Conservation (phyloP, 2,329 filamentous ascomycete genomes). For the Beauveria pseudobassiana region DNA sequence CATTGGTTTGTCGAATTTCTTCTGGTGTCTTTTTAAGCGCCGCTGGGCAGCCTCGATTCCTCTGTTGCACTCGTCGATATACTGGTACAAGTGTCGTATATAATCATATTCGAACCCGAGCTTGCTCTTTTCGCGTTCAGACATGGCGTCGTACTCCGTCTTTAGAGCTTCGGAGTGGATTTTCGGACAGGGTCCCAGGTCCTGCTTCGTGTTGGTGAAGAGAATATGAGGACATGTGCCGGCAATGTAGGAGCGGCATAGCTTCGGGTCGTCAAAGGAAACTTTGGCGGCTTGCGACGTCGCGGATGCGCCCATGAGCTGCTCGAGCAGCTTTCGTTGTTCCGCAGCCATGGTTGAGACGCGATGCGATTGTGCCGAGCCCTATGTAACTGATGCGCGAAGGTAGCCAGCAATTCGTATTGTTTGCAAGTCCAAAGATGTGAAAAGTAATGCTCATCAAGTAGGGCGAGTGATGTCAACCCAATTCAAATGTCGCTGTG, state of each 20-base stretch:
- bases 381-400: too few relatives aligned
- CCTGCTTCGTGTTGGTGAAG: constrained; percentile 98
- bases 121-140: constrained; percentile 62
- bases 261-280: constrained; percentile 82
- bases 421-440: too few relatives aligned
- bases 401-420: not conserved
- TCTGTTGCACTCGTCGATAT: constrained; percentile 94
- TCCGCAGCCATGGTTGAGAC: constrained; percentile 72
- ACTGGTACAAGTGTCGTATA: constrained; percentile 89
- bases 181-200: constrained; percentile 82
- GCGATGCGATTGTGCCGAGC: not conserved
- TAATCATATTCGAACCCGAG: constrained; percentile 97
- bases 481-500: not conserved
- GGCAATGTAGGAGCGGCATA: constrained; percentile 88
- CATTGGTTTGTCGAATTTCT: constrained; percentile 92
- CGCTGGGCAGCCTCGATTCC: constrained; percentile 87
- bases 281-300: constrained; percentile 71
- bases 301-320: constrained; percentile 77
- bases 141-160: constrained; percentile 73
- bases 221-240: constrained; percentile 97
- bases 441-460: not conserved
- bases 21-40: constrained; percentile 95
- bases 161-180: constrained; percentile 85
- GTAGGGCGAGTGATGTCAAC: not conserved
- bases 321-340: constrained; percentile 97